Percentiles rank a stretch among this genome's conserved stretches.
These are phyloP conservation scores for Drechmeria coniospora DNA, from an alignment of 2,329 filamentous ascomycete genomes.

Conservation along the genomic window DNA sequence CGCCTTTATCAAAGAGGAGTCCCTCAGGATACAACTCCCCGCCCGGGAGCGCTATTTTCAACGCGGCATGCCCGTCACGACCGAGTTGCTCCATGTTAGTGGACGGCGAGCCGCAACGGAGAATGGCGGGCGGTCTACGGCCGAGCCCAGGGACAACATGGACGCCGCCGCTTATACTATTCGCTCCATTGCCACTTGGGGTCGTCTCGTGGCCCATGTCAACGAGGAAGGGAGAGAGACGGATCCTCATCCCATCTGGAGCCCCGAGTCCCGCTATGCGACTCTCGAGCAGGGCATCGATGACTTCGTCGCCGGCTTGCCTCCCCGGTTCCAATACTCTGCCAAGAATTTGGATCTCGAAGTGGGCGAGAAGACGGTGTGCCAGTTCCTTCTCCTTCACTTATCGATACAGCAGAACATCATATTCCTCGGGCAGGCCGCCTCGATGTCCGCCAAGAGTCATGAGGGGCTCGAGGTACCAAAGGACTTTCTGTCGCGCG, in stretches of 20 bases:
- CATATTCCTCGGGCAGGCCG: slow-evolving; percentile 80
- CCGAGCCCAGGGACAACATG: slow-evolving; percentile 69
- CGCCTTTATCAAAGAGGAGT: slow-evolving; percentile 79
- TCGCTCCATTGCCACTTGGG: slow-evolving; percentile 74
- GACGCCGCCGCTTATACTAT: slow-evolving; percentile 87
- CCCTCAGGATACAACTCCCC: slow-evolving; percentile 76
- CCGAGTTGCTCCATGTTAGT: slow-evolving; percentile 65
- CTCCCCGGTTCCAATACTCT: slow-evolving; percentile 57
- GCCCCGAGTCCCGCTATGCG: slow-evolving; percentile 60
- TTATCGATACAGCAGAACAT: slow-evolving; percentile 80
- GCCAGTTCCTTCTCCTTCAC: slow-evolving; percentile 87
- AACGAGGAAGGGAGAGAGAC: slow-evolving; percentile 77
- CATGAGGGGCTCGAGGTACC: slow-evolving; percentile 56
- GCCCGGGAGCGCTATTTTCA: slow-evolving; percentile 84
- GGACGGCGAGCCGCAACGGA: slow-evolving; percentile 46
- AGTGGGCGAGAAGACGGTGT: slow-evolving; percentile 68
- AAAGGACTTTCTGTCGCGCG: slow-evolving; percentile 60
- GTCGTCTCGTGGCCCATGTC: slow-evolving; percentile 73
- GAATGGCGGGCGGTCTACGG: slow-evolving; percentile 48
- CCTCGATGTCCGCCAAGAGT: slow-evolving; percentile 53
- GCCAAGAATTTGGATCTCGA: slow-evolving; percentile 73
- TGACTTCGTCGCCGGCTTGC: slow-evolving; percentile 53
- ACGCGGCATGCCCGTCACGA: slow-evolving; percentile 77
- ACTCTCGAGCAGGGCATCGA: slow-evolving; percentile 56
- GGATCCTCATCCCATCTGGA: slow-evolving; percentile 69